A percentile compares a stretch with the other conserved stretches of the same genome.
Conservation (phyloP, 108 stramenopile genomes). For the Aureococcus anophagefferens region DNA sequence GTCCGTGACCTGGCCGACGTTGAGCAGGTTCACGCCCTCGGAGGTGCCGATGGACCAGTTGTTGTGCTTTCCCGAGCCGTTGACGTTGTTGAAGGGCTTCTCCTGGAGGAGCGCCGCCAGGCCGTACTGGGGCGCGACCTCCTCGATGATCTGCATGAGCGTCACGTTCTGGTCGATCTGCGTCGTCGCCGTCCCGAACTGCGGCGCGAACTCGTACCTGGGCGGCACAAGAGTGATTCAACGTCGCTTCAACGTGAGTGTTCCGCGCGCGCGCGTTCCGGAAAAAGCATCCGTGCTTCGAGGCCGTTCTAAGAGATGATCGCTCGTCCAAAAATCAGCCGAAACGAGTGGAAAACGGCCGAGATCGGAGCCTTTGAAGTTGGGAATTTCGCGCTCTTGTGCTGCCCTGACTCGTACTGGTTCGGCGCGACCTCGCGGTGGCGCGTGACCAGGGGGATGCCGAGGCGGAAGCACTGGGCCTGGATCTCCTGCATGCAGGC, state of each 20-base stretch:
- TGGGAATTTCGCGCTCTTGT: too few species aligned
- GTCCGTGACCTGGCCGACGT: constrained; percentile 47
- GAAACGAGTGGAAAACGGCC: too few species aligned
- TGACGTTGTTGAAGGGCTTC: constrained; percentile 91
- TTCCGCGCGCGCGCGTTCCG: too few species aligned
- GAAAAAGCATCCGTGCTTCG: too few species aligned
- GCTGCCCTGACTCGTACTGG: too few species aligned
- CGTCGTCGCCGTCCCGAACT: constrained; percentile 75
- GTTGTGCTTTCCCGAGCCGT: constrained; percentile 92
- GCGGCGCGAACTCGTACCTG: constrained; percentile 87
- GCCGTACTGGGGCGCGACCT: constrained; percentile 75
- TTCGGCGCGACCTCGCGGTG: constrained; percentile 92
- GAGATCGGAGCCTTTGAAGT: too few species aligned
- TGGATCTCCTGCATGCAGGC: constrained; percentile 87
- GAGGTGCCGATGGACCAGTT: constrained; percentile 85
- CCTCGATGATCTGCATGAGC: constrained; percentile 91
- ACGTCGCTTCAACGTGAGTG: too few species aligned
- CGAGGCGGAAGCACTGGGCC: constrained; percentile 65
- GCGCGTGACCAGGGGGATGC: constrained; percentile 79
- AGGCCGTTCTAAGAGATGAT: too few species aligned
- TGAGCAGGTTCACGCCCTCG: constrained; percentile 67
- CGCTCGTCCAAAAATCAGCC: too few species aligned
- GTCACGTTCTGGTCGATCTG: constrained; percentile 87
- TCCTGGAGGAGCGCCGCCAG: constrained; percentile 86
- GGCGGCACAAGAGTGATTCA: too few species aligned